A percentile compares a stretch with the other conserved stretches of the same genome.
Evolutionary conservation across 257 asterid species (phyloP).

Genomic region (Handroanthus guayacan): DNA sequence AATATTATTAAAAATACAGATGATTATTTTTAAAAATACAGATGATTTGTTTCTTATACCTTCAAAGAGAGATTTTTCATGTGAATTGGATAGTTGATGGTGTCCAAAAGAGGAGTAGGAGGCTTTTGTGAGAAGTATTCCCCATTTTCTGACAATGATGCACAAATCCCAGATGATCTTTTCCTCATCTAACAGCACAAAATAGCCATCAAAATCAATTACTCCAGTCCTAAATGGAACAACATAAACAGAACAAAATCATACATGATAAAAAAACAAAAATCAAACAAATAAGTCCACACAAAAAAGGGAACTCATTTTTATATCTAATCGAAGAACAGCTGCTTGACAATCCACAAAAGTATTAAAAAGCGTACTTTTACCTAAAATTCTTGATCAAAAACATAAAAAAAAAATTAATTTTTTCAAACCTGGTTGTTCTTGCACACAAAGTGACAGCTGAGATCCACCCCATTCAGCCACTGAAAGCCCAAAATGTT

Average conservation of each 20-base stretch:
- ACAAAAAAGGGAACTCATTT: not conserved
- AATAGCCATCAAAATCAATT: slow-evolving; percentile 43
- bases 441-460: slow-evolving; percentile 36
- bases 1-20: not conserved
- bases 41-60: slow-evolving; percentile 45
- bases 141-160: slow-evolving; percentile 74
- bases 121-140: slow-evolving; percentile 92
- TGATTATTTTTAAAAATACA: not conserved
- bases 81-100: slow-evolving; percentile 90
- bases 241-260: slow-evolving; percentile 9
- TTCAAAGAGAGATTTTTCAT: slow-evolving; percentile 89
- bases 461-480: slow-evolving; percentile 51
- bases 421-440: slow-evolving; percentile 42
- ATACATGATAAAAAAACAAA: not conserved
- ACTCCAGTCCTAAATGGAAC: slow-evolving; percentile 14
- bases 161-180: slow-evolving; percentile 59
- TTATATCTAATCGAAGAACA: not conserved
- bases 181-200: slow-evolving; percentile 54
- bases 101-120: slow-evolving; percentile 95
- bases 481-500: slow-evolving; percentile 38
- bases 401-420: not conserved
- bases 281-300: slow-evolving; percentile 7
- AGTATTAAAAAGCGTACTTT: not conserved
- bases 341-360: not conserved
- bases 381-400: no score